These are phyloP conservation scores for Naganishia sp. DNA, from an alignment of 1,284 basidiomycete species.

Conservation along the genomic window DNA sequence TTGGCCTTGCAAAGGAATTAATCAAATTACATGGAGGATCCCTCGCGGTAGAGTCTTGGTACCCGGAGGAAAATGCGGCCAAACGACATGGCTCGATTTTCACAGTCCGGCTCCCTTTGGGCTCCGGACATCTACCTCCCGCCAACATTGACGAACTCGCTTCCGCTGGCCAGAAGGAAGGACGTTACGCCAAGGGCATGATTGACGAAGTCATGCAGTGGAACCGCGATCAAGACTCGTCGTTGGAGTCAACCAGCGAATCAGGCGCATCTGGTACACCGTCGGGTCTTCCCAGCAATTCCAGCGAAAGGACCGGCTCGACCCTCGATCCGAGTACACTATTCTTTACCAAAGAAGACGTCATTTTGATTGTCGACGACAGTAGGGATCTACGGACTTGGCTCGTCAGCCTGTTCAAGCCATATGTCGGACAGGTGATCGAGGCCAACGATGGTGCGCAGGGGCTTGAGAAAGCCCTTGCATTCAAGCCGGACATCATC, in stretches of 20 bases:
- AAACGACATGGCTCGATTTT: conserved; percentile 46
- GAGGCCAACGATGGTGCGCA: conserved; percentile 54
- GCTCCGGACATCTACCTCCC: conserved; percentile 10
- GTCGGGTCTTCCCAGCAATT: background rate
- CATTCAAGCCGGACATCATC: conserved; percentile 41
- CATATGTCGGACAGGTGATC: conserved; percentile 50
- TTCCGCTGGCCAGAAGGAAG: conserved; percentile 9
- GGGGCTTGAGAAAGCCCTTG: conserved; percentile 47
- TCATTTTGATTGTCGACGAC: conserved; percentile 52
- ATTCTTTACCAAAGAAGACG: conserved; percentile 49
- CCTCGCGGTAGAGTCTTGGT: conserved; percentile 50
- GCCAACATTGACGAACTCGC: conserved; percentile 3
- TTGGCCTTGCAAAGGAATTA: conserved; percentile 49
- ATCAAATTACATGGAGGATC: conserved; percentile 55
- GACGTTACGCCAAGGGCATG: conserved; percentile 44
- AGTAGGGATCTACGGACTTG: conserved; percentile 48
- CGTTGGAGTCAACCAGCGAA: conserved; percentile 37
- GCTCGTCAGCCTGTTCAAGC: conserved; percentile 48
- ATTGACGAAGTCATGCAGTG: conserved; percentile 51
- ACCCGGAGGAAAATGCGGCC: conserved; percentile 43
- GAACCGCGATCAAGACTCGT: conserved; percentile 39
- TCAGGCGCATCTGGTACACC: conserved; percentile 24
- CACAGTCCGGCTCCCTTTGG: conserved; percentile 43
- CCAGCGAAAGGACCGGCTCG: conserved; percentile 22
- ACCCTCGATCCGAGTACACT: conserved; percentile 27